These are phyloP conservation scores for Holtermanniella nyarrowii DNA, from an alignment of 768 basidiomycete species.

Conservation along the genomic window DNA sequence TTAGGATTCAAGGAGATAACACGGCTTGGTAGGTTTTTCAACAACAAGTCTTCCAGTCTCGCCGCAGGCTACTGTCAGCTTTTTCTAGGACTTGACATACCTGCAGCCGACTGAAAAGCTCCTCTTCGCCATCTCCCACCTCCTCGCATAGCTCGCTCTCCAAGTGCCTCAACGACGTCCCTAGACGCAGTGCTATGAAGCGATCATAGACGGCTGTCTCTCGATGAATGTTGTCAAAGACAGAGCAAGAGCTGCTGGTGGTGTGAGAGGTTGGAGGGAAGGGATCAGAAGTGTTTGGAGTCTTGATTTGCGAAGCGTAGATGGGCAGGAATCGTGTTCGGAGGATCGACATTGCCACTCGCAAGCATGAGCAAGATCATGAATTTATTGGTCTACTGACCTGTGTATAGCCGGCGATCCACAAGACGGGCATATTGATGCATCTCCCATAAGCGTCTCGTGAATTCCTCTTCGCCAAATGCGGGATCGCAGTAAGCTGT, in stretches of 20 bases:
- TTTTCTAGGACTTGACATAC: constrained; percentile 7
- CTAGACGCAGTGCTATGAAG: constrained; percentile 27
- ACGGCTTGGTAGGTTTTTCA: constrained; percentile 9
- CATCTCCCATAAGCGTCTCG: neutral
- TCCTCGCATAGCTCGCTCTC: constrained; percentile 23
- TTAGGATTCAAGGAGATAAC: constrained; percentile 1
- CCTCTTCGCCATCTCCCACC: constrained; percentile 16
- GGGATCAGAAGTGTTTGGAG: constrained; percentile 66
- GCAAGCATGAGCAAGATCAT: neutral
- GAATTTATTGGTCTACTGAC: neutral
- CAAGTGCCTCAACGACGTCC: constrained; percentile 18
- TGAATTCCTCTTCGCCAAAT: neutral
- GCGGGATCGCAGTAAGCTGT: neutral
- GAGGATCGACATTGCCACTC: constrained; percentile 58
- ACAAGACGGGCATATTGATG: neutral
- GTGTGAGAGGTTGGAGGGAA: constrained; percentile 47
- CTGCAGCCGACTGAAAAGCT: constrained; percentile 23
- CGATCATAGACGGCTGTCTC: constrained; percentile 31
- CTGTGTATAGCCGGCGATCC: neutral
- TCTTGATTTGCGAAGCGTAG: constrained; percentile 54
- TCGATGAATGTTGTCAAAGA: constrained; percentile 8
- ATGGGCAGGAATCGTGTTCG: constrained; percentile 62
- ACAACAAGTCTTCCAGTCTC: constrained; percentile 27
- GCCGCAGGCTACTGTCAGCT: constrained; percentile 17
- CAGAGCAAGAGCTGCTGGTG: neutral